These are phyloP conservation scores for Pelagophyceae sp. DNA, from an alignment of 352 stramenopile species.

Conservation along the genomic window DNA sequence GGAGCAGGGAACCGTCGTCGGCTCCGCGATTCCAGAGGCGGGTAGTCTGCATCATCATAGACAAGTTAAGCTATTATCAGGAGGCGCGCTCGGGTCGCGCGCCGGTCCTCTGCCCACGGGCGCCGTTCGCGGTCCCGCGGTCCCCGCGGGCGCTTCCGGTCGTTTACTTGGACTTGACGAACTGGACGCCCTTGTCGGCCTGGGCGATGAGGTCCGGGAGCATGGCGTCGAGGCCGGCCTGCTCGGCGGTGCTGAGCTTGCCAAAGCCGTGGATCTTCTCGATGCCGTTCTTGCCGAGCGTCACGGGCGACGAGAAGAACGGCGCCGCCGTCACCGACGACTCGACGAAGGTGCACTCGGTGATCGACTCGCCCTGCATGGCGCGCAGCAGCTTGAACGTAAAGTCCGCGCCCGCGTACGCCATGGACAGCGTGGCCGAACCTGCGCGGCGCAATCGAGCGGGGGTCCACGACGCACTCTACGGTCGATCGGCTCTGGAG, in stretches of 20 bases:
- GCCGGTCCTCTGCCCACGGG: not conserved
- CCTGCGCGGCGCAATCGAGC: too few relatives aligned
- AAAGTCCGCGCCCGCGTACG: slow-evolving; percentile 93
- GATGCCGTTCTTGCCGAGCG: slow-evolving; percentile 89
- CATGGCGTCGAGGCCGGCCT: slow-evolving; percentile 67
- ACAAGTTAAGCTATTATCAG: not conserved
- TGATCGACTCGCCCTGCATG: slow-evolving; percentile 82
- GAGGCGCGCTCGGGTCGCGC: too few relatives aligned
- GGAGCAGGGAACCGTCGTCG: too few relatives aligned
- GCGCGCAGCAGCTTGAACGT: slow-evolving; percentile 79
- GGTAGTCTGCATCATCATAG: not conserved
- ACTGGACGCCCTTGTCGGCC: slow-evolving; percentile 72
- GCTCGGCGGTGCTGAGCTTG: slow-evolving; percentile 60
- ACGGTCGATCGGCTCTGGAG: not conserved
- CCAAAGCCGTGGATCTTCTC: slow-evolving; percentile 85
- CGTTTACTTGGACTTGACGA: slow-evolving; percentile 45
- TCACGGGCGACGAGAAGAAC: slow-evolving; percentile 88
- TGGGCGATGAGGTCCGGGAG: slow-evolving; percentile 69
- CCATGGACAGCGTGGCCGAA: slow-evolving; percentile 97
- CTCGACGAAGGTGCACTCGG: slow-evolving; percentile 95
- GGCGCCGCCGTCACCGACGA: slow-evolving; percentile 83
- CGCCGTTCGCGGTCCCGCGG: not conserved
- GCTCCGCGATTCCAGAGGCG: too few relatives aligned
- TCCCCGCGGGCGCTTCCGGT: not conserved
- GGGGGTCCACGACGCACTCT: too few relatives aligned